Base-by-base conservation (phyloP, 176 grass and related monocot species). In the Zoysia pacifica region DNA sequence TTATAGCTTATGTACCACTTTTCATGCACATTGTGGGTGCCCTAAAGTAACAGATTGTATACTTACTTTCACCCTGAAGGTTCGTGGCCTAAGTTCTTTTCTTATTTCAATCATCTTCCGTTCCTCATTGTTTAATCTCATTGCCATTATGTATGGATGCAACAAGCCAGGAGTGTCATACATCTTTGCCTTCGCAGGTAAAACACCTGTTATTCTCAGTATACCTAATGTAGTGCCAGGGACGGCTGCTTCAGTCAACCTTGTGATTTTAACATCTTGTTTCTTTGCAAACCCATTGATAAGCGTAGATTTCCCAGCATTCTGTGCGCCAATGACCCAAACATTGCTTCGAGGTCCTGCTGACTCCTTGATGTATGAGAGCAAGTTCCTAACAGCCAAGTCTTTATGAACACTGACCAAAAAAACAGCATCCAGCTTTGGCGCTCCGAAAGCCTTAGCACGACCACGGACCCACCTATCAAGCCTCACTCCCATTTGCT, bases 101-200 rank as follows among this genome's bases (percentile, higher is more conserved):
- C 91, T 82, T 52, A 97, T 92, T 81, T 97, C 91, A 60, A 94
- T 61, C 95, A 97, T 97, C 83, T 92, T 97, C 40, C 89, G 78
- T 69, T 97, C 95, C 48, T 92, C 95, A 11, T 76, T 86, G 47
- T 75, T 94, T 54, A 97, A 82, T 76, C 91, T 89, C 85, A 94
- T 91, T 42, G 82, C 58, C 83, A 97, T 86, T 36, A 97, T 81
- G 65, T 94, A 91, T 6, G 89, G 91, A 71, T 97, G 95, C 72
- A 97, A 82, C 74, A 97, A 82, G 42, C 95, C 95, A 11, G 95
- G 95, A 74, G 95, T 97, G 63, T 97, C 95, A 81, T 90, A 94
- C 95, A 97, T 92, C 73, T 97, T 97, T 45, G 90, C 95, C 71
- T 97, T 97, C 45, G 95, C 91, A 48, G 95, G 95, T 72, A 97